These are phyloP conservation scores for Trichoderma pleuroti DNA, from an alignment of 2,329 filamentous ascomycete genomes.

Conservation along the genomic window DNA sequence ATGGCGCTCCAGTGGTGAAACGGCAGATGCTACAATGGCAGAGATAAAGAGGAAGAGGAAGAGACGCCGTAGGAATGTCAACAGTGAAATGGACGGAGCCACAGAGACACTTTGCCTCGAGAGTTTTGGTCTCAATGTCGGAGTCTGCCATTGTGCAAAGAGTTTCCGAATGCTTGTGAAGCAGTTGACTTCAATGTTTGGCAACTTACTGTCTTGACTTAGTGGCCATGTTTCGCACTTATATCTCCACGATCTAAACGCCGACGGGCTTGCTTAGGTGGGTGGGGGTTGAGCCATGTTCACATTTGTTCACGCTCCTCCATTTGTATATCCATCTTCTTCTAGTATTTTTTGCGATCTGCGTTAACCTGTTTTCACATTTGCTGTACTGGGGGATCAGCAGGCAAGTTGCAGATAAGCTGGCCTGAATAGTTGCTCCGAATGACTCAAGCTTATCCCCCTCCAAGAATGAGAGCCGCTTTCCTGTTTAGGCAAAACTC, in stretches of 20 bases:
- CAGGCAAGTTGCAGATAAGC: not conserved
- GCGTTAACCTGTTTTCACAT: not conserved
- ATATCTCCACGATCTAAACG: not conserved
- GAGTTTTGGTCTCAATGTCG: constrained; percentile 29
- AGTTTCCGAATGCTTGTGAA: not conserved
- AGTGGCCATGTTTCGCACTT: not conserved
- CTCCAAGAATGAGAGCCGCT: not conserved
- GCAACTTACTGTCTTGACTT: not conserved
- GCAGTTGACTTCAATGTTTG: constrained; percentile 16
- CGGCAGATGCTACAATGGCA: constrained; percentile 48
- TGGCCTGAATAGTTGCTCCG: not conserved
- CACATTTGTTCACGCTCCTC: not conserved
- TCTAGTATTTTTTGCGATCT: not conserved
- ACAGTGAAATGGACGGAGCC: constrained; percentile 42
- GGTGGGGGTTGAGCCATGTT: not conserved
- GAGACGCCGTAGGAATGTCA: constrained; percentile 35
- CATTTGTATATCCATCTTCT: not conserved
- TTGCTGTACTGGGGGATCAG: not conserved
- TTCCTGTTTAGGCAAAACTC: not conserved
- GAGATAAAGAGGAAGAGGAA: constrained; percentile 42
- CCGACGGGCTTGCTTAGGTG: not conserved
- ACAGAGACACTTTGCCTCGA: constrained; percentile 46
- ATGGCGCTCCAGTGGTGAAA: constrained; percentile 40
- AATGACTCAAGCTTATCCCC: not conserved
- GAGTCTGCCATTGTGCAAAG: not conserved